Evolutionary conservation across 495 filamentous ascomycete genomes (phyloP).

Genomic region (Hypoxylon fragiforme): DNA sequence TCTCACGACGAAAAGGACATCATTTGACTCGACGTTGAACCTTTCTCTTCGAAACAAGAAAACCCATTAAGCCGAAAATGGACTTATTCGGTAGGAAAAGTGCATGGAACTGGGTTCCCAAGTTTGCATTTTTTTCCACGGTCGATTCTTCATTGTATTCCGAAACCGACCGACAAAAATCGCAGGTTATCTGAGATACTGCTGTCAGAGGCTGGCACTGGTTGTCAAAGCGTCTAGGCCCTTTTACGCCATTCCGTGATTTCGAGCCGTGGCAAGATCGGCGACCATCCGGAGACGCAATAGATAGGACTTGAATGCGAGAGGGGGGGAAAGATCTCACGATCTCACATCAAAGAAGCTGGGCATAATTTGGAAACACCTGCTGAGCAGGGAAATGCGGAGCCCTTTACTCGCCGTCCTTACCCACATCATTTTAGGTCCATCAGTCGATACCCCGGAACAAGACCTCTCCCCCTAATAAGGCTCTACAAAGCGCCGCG

Average conservation of each 20-base stretch:
- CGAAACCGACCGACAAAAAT: slow-evolving; percentile 34
- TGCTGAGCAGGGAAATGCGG: slow-evolving; percentile 35
- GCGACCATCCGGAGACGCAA: slow-evolving; percentile 25
- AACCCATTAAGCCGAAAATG: slow-evolving; percentile 33
- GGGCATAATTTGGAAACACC: slow-evolving; percentile 33
- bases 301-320: slow-evolving; percentile 33
- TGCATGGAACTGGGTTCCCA: slow-evolving; percentile 30
- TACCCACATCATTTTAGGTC: slow-evolving; percentile 23
- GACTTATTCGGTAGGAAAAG: slow-evolving; percentile 35
- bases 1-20: slow-evolving; percentile 31
- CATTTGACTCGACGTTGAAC: slow-evolving; percentile 46
- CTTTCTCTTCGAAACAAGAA: slow-evolving; percentile 34
- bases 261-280: slow-evolving; percentile 39
- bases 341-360: slow-evolving; percentile 34
- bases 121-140: slow-evolving; percentile 32
- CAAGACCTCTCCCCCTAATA: slow-evolving; percentile 7
- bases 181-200: slow-evolving; percentile 44
- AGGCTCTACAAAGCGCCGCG: slow-evolving; percentile 36
- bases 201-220: slow-evolving; percentile 47
- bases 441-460: slow-evolving; percentile 10
- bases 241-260: slow-evolving; percentile 30
- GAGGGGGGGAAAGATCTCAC: slow-evolving; percentile 37
- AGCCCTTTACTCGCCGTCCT: slow-evolving; percentile 37
- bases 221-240: slow-evolving; percentile 49
- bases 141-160: slow-evolving; percentile 39